A percentile compares a stretch with the other conserved stretches of the same genome.
Conservation (phyloP, 306 rosid genomes). For the Geum urbanum region DNA sequence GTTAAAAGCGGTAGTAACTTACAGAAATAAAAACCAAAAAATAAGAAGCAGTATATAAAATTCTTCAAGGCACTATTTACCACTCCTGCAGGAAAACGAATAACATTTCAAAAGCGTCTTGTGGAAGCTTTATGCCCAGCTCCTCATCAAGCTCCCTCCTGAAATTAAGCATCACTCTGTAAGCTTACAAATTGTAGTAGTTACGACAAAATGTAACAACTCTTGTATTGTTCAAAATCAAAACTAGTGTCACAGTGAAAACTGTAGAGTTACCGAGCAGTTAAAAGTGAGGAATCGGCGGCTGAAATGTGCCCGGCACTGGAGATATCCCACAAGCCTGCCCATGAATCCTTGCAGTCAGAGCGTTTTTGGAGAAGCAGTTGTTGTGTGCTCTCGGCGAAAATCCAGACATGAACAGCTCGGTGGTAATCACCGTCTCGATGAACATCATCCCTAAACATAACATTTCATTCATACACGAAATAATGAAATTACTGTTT, state of each 20-base stretch:
- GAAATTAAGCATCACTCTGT: conserved; percentile 26
- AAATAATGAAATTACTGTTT: too few relatives aligned
- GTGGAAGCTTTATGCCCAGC: conserved; percentile 81
- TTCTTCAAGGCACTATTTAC: conserved; percentile 37
- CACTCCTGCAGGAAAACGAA: conserved; percentile 73
- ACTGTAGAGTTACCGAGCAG: conserved; percentile 58
- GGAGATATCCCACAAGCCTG: conserved; percentile 90
- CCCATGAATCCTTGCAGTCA: conserved; percentile 78
- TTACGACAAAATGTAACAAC: too few relatives aligned
- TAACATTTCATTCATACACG: background rate
- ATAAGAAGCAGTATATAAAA: background rate
- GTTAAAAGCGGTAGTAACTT: background rate
- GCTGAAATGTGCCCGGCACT: conserved; percentile 89
- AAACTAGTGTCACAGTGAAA: too few relatives aligned
- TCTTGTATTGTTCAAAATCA: too few relatives aligned
- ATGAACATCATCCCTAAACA: conserved; percentile 61
- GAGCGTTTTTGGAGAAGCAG: conserved; percentile 80
- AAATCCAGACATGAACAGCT: conserved; percentile 92
- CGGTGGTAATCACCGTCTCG: conserved; percentile 94
- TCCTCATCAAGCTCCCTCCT: conserved; percentile 95
- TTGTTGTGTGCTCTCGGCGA: conserved; percentile 68
- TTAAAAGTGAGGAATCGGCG: conserved; percentile 64
- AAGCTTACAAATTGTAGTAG: too few relatives aligned
- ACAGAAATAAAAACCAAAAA: background rate
- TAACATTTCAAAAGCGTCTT: conserved; percentile 80